Base-by-base conservation (phyloP, 495 filamentous ascomycete species). In the Paragyromitra xinjiangensis region DNA sequence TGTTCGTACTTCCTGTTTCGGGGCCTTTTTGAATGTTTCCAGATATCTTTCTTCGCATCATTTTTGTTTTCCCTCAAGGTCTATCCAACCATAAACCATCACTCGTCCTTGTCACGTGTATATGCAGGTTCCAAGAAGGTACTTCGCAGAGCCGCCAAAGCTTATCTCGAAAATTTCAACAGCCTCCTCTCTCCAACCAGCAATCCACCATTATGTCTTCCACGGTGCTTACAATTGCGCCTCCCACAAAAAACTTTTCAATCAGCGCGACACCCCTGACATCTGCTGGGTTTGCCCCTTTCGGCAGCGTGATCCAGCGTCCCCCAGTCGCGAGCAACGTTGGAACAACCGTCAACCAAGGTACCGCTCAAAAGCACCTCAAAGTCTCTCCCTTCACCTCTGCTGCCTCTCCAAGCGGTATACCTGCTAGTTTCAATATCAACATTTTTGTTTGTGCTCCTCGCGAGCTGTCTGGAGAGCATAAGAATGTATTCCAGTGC, bases 391-490 rank as follows among this genome's bases (percentile, higher is more conserved):
- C 89, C 8, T 88, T 97, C 82, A 84, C 88, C 67, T 97, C 97
- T 83, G 83, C 83, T 66, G 83, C 85, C 40, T 88, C 91, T 6
- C 90, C 91, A 7, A 95, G 90, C 84, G 85, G 87, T 6, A 84
- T 84, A 39, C 84, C 87, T n/a, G 88, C 88, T 8, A 83, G 84
- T 8, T 86, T 92, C 29, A 87, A 89, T 34, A 91, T 94, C 87
- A 97, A 90, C 84, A 92, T 99, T 89, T 98, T 99, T 83, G 88
- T 92, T 73, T 98, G 94, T 83, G 90, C 91, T 39, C 92, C 94
- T 14, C 88, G 94, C 11, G 65, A 73, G 26, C 63, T 79, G 1
- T 44, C 55, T 2, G 74, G 79, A 0, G 59, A 78, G 37, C 29
- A 64, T 34, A 64, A 66, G 39, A 66, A 64, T 11, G 79, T 90